These are phyloP conservation scores for Tylopilus sp. DNA, from an alignment of 768 basidiomycete genomes.

Conservation along the genomic window DNA sequence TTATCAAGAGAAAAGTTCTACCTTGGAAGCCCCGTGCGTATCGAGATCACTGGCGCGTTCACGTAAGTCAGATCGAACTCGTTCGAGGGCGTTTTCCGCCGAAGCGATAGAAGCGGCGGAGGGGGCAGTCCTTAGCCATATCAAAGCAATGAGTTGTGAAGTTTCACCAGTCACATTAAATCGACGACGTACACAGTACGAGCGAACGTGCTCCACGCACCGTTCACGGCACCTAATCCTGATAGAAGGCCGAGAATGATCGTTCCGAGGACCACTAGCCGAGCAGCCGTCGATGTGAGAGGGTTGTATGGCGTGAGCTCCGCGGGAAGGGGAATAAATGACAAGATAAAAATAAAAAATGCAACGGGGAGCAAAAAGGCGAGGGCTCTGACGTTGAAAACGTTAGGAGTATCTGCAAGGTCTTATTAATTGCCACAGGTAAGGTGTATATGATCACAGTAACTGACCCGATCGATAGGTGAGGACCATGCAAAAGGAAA, in stretches of 20 bases:
- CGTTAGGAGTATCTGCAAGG: constrained; percentile 21
- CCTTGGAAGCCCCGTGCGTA: constrained; percentile 22
- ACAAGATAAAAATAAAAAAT: constrained; percentile 57
- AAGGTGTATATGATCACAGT: not conserved
- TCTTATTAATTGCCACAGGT: not conserved
- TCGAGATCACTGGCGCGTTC: constrained; percentile 31
- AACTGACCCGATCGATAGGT: constrained; percentile 38
- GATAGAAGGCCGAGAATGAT: constrained; percentile 76
- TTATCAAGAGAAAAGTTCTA: constrained; percentile 10
- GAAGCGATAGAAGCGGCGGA: constrained; percentile 39
- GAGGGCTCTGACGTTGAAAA: constrained; percentile 21
- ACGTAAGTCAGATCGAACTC: constrained; percentile 56
- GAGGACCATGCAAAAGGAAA: constrained; percentile 58
- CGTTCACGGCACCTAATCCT: constrained; percentile 73
- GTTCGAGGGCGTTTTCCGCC: constrained; percentile 56
- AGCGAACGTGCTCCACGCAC: constrained; percentile 47
- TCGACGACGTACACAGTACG: constrained; percentile 24
- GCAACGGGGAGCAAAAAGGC: constrained; percentile 44
- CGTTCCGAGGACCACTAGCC: constrained; percentile 74
- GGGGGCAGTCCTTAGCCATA: constrained; percentile 18
- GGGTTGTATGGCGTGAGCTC: constrained; percentile 41
- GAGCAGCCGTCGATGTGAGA: constrained; percentile 49
- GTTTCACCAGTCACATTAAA: constrained; percentile 11
- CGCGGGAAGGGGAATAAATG: constrained; percentile 63
- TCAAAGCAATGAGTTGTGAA: constrained; percentile 5